These are phyloP conservation scores for Hansenula lynferdii DNA, from an alignment of 1,139 yeast species.

Conservation along the genomic window DNA sequence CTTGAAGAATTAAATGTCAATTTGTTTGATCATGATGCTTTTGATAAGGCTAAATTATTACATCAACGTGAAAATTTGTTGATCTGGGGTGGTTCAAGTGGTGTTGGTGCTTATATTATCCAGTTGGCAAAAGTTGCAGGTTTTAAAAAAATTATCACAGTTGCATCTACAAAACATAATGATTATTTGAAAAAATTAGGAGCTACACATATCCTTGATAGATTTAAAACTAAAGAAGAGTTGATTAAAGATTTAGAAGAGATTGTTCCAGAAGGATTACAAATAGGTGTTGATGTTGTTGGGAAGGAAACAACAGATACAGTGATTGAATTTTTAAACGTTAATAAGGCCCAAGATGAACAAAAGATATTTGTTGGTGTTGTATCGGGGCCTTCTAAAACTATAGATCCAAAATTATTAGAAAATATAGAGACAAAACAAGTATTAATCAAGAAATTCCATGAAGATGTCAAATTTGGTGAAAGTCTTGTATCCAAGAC, in stretches of 20 bases:
- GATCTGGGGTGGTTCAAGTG: constrained; percentile 47
- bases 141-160: constrained; percentile 33
- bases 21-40: constrained; percentile 11
- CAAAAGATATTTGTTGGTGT: constrained; percentile 33
- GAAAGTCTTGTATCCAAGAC: constrained; percentile 31
- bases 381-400: constrained; percentile 32
- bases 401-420: constrained; percentile 19
- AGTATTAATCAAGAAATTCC: constrained; percentile 38
- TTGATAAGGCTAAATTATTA: constrained; percentile 6
- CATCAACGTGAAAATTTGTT: constrained; percentile 24
- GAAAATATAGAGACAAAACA: constrained; percentile 26
- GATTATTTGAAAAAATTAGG: constrained; percentile 32
- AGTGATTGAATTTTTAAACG: constrained; percentile 27
- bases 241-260: constrained; percentile 19
- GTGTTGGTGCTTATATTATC: constrained; percentile 37
- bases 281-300: constrained; percentile 40
- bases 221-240: constrained; percentile 26
- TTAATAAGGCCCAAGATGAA: constrained; percentile 5
- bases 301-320: constrained; percentile 36
- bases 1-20: constrained; percentile 29
- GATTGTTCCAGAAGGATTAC: constrained; percentile 23
- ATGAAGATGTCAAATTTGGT: constrained; percentile 38
- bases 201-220: constrained; percentile 36
- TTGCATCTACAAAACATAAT: constrained; percentile 33
- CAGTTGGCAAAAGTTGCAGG: constrained; percentile 39